Evolutionary conservation across 2,329 filamentous ascomycete genomes (phyloP).

Genomic region (Hypomyces rosellus): DNA sequence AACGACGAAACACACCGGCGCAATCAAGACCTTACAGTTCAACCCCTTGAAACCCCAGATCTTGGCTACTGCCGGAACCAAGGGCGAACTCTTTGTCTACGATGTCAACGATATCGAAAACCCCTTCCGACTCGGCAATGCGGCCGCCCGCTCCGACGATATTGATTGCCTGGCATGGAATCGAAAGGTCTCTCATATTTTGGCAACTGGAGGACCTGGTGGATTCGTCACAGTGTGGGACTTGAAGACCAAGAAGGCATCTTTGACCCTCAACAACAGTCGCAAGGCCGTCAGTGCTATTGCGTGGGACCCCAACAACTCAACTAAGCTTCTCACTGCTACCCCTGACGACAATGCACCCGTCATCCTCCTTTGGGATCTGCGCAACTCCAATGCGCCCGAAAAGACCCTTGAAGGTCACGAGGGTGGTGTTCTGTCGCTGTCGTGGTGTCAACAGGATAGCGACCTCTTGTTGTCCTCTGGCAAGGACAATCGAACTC

Average conservation of each 20-base stretch:
- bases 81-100: constrained; percentile 94
- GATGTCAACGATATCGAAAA: constrained; percentile 85
- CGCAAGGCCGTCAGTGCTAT: constrained; percentile 92
- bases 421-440: constrained; percentile 83
- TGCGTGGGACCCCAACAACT: constrained; percentile 93
- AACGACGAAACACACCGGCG: constrained; percentile 82
- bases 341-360: constrained; percentile 85
- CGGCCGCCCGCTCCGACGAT: constrained; percentile 84
- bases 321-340: constrained; percentile 89
- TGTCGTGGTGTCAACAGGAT: constrained; percentile 94
- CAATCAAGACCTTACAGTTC: constrained; percentile 94
- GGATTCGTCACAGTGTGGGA: constrained; percentile 99
- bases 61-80: constrained; percentile 84
- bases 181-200: constrained; percentile 91
- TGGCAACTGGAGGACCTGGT: constrained; percentile 86
- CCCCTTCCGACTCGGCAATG: constrained; percentile 82
- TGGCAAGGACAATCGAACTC: constrained; percentile 92
- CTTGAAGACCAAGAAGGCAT: constrained; percentile 95
- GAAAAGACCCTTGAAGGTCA: constrained; percentile 87
- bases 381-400: constrained; percentile 92
- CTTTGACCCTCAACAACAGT: constrained; percentile 89
- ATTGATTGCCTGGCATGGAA: constrained; percentile 98
- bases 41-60: constrained; percentile 89
- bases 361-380: constrained; percentile 86
- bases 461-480: constrained; percentile 83